These are phyloP conservation scores for Condylostoma magnum DNA, from an alignment of 169 alveolate genomes.

Conservation along the genomic window DNA sequence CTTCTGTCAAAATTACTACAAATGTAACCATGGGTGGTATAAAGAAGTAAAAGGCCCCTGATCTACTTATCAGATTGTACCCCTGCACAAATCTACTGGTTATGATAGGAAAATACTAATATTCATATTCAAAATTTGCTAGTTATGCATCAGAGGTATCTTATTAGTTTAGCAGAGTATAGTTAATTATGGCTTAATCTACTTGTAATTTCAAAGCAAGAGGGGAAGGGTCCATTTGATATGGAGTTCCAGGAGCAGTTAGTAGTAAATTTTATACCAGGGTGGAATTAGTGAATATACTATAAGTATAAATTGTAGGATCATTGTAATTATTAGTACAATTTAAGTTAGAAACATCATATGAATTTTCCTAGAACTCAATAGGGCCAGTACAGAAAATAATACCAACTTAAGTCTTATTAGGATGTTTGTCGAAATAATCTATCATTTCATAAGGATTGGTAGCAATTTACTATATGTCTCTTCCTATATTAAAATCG, in stretches of 20 bases:
- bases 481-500: constrained; percentile 1
- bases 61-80: constrained; percentile 33
- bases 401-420: constrained; percentile 16
- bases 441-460: background rate
- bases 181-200: constrained; percentile 6
- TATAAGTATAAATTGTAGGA: background rate
- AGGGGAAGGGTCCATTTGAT: constrained; percentile 12
- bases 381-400: constrained; percentile 26
- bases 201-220: background rate
- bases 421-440: background rate
- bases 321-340: background rate
- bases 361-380: too few relatives aligned
- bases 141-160: background rate
- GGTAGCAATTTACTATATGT: background rate
- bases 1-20: constrained; percentile 52
- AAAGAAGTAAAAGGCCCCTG: constrained; percentile 63
- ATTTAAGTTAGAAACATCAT: too few relatives aligned
- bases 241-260: background rate
- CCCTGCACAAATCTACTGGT: constrained; percentile 53
- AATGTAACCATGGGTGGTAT: constrained; percentile 50
- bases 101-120: constrained; percentile 44
- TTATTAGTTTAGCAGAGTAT: constrained; percentile 6
- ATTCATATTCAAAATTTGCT: background rate
- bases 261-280: constrained; percentile 3
- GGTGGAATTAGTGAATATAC: background rate